Evolutionary conservation across 768 basidiomycete genomes (phyloP).

Genomic region (Hydnomerulius pinastri): DNA sequence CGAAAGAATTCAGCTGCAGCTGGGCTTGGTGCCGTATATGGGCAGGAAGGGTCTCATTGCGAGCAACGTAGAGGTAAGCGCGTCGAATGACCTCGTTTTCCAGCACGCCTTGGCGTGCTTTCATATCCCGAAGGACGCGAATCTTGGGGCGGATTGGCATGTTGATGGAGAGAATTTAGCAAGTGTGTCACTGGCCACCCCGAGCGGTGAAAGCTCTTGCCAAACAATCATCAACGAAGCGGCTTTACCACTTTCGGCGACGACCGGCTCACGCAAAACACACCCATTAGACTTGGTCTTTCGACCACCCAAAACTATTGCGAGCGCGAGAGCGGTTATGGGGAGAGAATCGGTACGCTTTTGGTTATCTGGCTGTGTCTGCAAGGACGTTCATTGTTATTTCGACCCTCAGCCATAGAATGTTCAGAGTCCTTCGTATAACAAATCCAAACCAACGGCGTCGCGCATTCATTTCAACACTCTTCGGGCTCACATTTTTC

Average conservation of each 20-base stretch:
- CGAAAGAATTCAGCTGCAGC: constrained; percentile 88
- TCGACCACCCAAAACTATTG: background rate
- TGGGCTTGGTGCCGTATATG: constrained; percentile 93
- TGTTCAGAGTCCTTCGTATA: constrained; percentile 63
- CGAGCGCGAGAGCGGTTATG: constrained; percentile 23
- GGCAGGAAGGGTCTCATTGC: constrained; percentile 86
- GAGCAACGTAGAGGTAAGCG: constrained; percentile 91
- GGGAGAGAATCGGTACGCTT: constrained; percentile 23
- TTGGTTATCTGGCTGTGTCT: too few species aligned
- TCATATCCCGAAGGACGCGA: constrained; percentile 74
- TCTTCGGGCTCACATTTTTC: constrained; percentile 80
- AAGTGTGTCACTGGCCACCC: background rate
- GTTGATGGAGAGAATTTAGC: background rate
- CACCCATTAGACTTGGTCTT: background rate
- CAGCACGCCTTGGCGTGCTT: constrained; percentile 69
- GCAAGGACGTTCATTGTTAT: constrained; percentile 40
- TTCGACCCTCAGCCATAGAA: constrained; percentile 53
- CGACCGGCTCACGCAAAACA: constrained; percentile 2
- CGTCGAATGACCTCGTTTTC: constrained; percentile 81
- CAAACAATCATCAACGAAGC: constrained; percentile 27
- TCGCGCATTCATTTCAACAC: constrained; percentile 73
- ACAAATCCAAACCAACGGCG: constrained; percentile 52
- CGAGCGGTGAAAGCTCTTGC: background rate
- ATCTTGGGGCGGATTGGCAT: constrained; percentile 41
- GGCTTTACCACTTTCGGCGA: constrained; percentile 1